Evolutionary conservation across 371 early-diverging fungal genomes (phyloP).

Genomic region (Smittium culicis): DNA sequence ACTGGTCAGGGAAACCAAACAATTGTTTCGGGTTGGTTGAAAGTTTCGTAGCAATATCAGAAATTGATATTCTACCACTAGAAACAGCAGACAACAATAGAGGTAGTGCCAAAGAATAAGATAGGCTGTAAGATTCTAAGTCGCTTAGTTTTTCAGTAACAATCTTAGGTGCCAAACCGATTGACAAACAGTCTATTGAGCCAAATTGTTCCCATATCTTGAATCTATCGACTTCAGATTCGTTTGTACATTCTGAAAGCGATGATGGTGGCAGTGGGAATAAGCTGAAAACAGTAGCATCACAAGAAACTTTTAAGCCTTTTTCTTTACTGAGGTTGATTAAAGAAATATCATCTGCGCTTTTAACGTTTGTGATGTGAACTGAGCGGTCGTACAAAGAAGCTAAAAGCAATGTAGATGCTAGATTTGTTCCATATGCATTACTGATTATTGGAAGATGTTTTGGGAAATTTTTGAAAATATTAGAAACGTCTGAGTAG

Average conservation of each 20-base stretch:
- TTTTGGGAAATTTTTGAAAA: slow-evolving; percentile 62
- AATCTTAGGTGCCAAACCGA: slow-evolving; percentile 45
- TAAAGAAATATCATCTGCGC: slow-evolving; percentile 63
- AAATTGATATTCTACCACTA: slow-evolving; percentile 60
- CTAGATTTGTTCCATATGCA: slow-evolving; percentile 74
- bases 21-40: slow-evolving; percentile 75
- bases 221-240: slow-evolving; percentile 38
- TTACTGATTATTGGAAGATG: slow-evolving; percentile 59
- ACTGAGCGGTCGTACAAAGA: slow-evolving; percentile 63
- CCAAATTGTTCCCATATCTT: slow-evolving; percentile 66
- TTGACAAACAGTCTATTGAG: slow-evolving; percentile 77
- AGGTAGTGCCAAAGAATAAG: slow-evolving; percentile 62
- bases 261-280: slow-evolving; percentile 36
- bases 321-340: slow-evolving; percentile 74
- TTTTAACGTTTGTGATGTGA: slow-evolving; percentile 73
- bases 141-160: slow-evolving; percentile 32
- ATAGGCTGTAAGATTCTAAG: slow-evolving; percentile 23
- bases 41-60: slow-evolving; percentile 57
- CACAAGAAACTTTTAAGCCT: slow-evolving; percentile 84
- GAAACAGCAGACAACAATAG: slow-evolving; percentile 69
- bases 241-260: neutral
- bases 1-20: slow-evolving; percentile 72
- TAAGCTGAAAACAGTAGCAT: slow-evolving; percentile 67
- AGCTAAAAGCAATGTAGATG: slow-evolving; percentile 71
- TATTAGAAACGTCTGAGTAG: slow-evolving; percentile 27